A percentile compares a stretch with the other conserved stretches of the same genome.
Evolutionary conservation across 2,329 filamentous ascomycete genomes (phyloP).

Genomic region (Cadophora malorum): DNA sequence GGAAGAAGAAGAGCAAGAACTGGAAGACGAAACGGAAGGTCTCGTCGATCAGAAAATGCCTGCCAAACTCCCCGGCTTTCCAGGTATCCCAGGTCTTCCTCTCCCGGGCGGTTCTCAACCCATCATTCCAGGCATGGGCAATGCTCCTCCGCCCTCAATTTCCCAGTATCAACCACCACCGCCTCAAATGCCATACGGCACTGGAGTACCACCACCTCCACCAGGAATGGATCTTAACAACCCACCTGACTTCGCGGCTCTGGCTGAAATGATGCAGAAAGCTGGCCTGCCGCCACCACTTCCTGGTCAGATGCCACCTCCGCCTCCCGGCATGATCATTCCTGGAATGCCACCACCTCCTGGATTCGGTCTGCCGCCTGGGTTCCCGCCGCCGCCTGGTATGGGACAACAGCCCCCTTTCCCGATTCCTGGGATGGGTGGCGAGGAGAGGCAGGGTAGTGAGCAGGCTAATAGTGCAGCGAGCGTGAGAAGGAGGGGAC

Average conservation of each 20-base stretch:
- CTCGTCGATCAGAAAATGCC: constrained; percentile 90
- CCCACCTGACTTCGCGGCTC: constrained; percentile 64
- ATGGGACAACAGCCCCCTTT: constrained; percentile 48
- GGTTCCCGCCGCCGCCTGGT: constrained; percentile 47
- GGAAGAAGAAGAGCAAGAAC: constrained; percentile 92
- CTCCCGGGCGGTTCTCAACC: constrained; percentile 47
- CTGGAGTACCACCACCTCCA: constrained; percentile 53
- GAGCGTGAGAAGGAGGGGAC: constrained; percentile 64
- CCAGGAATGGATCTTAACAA: constrained; percentile 65
- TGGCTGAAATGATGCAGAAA: constrained; percentile 70
- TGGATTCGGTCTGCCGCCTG: constrained; percentile 41
- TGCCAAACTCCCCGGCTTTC: constrained; percentile 64
- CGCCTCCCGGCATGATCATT: constrained; percentile 54
- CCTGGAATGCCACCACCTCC: constrained; percentile 48
- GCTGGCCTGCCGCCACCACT: constrained; percentile 65
- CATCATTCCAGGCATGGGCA: constrained; percentile 58
- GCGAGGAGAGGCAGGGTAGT: constrained; percentile 43
- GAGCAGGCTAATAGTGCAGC: constrained; percentile 43
- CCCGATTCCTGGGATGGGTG: constrained; percentile 44
- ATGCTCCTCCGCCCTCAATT: constrained; percentile 47
- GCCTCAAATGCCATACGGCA: constrained; percentile 51
- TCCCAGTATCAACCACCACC: constrained; percentile 47
- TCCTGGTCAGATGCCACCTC: constrained; percentile 39
- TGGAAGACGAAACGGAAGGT: constrained; percentile 91
- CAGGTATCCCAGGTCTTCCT: constrained; percentile 54